Evolutionary conservation across 2,329 filamentous ascomycete species (phyloP).

Genomic region (Beauveria scarabaeidicola): DNA sequence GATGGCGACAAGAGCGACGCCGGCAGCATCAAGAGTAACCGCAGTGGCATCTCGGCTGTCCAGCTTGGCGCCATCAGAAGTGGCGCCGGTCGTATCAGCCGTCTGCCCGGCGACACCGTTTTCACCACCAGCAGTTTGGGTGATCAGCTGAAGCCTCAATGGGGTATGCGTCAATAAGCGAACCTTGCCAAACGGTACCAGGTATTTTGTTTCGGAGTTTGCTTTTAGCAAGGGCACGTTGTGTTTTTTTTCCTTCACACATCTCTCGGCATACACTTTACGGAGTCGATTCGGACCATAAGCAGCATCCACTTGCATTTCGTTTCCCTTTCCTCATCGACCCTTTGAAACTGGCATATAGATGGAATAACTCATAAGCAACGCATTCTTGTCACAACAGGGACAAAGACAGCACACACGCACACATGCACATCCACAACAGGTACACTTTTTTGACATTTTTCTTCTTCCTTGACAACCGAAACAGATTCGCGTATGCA

Average conservation of each 20-base stretch:
- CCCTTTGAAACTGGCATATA: conserved; percentile 9
- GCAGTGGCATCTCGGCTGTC: conserved; percentile 62
- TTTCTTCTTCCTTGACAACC: not conserved
- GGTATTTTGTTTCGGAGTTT: conserved; percentile 8
- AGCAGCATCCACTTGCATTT: conserved; percentile 8
- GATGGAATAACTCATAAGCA: conserved; percentile 7
- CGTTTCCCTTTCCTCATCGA: not conserved
- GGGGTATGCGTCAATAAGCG: conserved; percentile 42
- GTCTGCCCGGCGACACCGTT: conserved; percentile 72
- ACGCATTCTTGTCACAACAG: conserved; percentile 9
- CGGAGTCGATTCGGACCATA: conserved; percentile 7
- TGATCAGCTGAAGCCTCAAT: conserved; percentile 50
- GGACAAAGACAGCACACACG: not conserved
- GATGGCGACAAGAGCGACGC: conserved; percentile 53
- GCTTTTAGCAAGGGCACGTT: conserved; percentile 3
- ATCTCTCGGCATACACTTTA: conserved; percentile 8
- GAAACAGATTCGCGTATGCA: not conserved
- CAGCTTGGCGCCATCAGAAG: conserved; percentile 65
- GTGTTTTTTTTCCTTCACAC: conserved; percentile 7
- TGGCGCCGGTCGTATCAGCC: conserved; percentile 80
- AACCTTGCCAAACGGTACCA: not conserved
- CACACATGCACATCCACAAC: conserved; percentile 4
- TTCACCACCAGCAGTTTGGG: conserved; percentile 64
- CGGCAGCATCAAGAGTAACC: conserved; percentile 58
- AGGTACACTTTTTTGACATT: conserved; percentile 6